Percentiles rank a stretch among this genome's conserved stretches.
Conservation (phyloP, 306 rosid species). For the Psophocarpus tetragonolobus region DNA sequence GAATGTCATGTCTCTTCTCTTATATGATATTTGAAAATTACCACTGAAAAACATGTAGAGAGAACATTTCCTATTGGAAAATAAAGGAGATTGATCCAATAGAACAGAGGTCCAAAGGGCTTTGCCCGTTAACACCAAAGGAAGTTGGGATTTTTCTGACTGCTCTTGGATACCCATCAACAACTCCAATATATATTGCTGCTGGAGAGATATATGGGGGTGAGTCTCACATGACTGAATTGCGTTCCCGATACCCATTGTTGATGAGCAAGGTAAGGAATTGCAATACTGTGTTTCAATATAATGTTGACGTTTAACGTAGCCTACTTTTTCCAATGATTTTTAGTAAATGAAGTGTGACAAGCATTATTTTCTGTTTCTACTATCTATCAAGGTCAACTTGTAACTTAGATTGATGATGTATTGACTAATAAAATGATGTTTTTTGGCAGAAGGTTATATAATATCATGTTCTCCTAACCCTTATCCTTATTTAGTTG, state of each 20-base stretch:
- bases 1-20: slow-evolving; percentile 16
- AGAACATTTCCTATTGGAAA: slow-evolving; percentile 92
- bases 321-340: background rate
- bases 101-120: slow-evolving; percentile 85
- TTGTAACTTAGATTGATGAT: background rate
- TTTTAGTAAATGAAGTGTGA: background rate
- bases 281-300: slow-evolving; percentile 1
- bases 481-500: background rate
- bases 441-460: background rate
- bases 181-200: slow-evolving; percentile 85
- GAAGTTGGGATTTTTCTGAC: slow-evolving; percentile 93
- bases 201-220: slow-evolving; percentile 98
- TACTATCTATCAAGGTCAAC: background rate
- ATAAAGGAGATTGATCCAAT: slow-evolving; percentile 82
- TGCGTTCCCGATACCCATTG: slow-evolving; percentile 73
- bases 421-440: background rate
- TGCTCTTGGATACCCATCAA: slow-evolving; percentile 89
- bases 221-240: slow-evolving; percentile 71
- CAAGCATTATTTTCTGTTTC: slow-evolving; percentile 4
- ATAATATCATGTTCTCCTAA: background rate
- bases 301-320: background rate
- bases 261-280: slow-evolving; percentile 79
- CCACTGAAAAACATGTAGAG: slow-evolving; percentile 52
- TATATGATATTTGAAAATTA: slow-evolving; percentile 5
- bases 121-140: slow-evolving; percentile 92